Conservation (phyloP, 2,329 filamentous ascomycete species). For the Drechslerella coelobrocha region DNA sequence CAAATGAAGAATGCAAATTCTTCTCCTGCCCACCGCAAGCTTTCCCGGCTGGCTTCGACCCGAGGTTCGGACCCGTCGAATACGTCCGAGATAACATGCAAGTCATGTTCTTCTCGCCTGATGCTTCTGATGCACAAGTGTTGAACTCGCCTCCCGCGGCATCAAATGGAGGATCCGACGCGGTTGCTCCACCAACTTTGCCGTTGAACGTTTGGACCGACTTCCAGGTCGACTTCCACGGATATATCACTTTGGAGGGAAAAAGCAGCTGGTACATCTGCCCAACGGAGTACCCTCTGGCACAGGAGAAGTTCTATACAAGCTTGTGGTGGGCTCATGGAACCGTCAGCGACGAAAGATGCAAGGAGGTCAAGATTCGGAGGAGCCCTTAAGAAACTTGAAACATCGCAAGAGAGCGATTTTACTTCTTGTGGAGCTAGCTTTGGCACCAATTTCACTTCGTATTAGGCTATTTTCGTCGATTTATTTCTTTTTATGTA, state of each 20-base stretch:
- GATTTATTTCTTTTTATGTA: too few relatives aligned
- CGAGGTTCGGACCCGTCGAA: slow-evolving; percentile 25
- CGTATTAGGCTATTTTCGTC: too few relatives aligned
- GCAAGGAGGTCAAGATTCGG: slow-evolving; percentile 31
- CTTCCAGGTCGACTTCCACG: slow-evolving; percentile 31
- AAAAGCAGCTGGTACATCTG: slow-evolving; percentile 39
- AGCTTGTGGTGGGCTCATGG: slow-evolving; percentile 45
- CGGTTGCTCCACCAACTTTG: not conserved
- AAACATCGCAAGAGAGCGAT: too few relatives aligned
- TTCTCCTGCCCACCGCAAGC: slow-evolving; percentile 29
- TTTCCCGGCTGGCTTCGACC: slow-evolving; percentile 30
- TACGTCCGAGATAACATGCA: slow-evolving; percentile 46
- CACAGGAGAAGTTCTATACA: slow-evolving; percentile 8
- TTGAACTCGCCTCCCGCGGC: too few relatives aligned
- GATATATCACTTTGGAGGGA: slow-evolving; percentile 23
- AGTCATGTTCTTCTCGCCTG: slow-evolving; percentile 36
- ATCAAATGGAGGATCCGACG: not conserved
- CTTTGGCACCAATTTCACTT: too few relatives aligned
- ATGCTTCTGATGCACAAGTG: too few relatives aligned
- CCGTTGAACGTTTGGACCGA: slow-evolving; percentile 38
- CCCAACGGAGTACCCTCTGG: slow-evolving; percentile 33
- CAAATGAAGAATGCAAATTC: slow-evolving; percentile 33
- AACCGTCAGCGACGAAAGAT: slow-evolving; percentile 30
- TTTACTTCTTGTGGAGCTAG: too few relatives aligned
- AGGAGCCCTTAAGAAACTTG: too few relatives aligned